Evolutionary conservation across 1,284 basidiomycete genomes (phyloP).

Genomic region (Apiotrichum laibachii): DNA sequence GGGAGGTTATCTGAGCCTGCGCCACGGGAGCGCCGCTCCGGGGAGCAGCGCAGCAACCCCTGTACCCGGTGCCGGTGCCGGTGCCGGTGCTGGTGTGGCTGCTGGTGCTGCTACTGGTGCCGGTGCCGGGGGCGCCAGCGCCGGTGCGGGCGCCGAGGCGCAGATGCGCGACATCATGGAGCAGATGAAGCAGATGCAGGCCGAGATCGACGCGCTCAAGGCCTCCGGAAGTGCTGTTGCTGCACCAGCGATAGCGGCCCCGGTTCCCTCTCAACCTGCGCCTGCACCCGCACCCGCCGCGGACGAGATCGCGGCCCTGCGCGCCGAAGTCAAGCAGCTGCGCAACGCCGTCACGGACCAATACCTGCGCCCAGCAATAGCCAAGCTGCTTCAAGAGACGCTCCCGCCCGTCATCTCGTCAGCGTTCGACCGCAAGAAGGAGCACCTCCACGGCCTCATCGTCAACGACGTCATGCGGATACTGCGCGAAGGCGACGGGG

Average conservation of each 20-base stretch:
- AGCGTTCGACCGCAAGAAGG: not conserved
- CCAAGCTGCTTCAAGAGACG: not conserved
- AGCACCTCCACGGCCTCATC: not conserved
- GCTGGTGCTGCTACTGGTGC: not conserved
- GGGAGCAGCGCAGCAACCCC: too few relatives aligned
- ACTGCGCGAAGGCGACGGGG: not conserved
- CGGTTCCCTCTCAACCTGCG: not conserved
- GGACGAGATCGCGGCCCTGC: not conserved
- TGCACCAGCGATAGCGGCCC: not conserved
- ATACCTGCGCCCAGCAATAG: not conserved
- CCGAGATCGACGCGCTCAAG: not conserved
- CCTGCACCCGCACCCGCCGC: not conserved
- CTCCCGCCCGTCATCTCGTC: not conserved
- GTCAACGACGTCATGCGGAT: not conserved
- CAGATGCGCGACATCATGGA: not conserved
- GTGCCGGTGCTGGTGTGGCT: too few relatives aligned
- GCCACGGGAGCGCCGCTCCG: too few relatives aligned
- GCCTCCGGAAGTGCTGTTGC: not conserved
- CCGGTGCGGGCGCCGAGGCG: not conserved
- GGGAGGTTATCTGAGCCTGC: not conserved
- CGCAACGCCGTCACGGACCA: not conserved
- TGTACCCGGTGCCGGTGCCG: not conserved
- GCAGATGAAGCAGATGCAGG: not conserved
- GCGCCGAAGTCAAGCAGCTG: slow-evolving; percentile 1
- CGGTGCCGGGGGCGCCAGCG: not conserved